Conservation (phyloP, 345 rosid genomes). For the Iberis pinnata region DNA sequence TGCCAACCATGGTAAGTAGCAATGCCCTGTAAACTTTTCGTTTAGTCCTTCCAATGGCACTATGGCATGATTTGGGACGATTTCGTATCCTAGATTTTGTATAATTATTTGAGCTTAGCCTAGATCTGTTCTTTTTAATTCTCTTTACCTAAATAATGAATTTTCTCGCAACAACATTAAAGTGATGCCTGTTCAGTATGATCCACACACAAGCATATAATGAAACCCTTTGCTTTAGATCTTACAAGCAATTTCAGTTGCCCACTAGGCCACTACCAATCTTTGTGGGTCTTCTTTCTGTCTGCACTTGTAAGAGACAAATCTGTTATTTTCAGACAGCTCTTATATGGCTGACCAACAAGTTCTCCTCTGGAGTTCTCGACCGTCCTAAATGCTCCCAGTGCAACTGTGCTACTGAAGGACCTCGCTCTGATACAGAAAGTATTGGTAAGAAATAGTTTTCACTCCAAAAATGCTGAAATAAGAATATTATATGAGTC, state of each 20-base stretch:
- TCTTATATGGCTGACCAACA: conserved; percentile 74
- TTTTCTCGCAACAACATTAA: background rate
- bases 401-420: conserved; percentile 30
- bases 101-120: background rate
- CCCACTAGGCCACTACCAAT: background rate
- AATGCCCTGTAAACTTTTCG: conserved; percentile 1
- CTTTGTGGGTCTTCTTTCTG: background rate
- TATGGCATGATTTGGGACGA: background rate
- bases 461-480: background rate
- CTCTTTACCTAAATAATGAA: background rate
- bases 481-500: background rate
- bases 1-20: conserved; percentile 71
- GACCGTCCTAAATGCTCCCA: conserved; percentile 64
- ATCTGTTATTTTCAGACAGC: conserved; percentile 41
- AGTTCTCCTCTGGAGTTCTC: conserved; percentile 78
- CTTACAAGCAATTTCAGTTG: background rate
- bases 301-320: conserved; percentile 6
- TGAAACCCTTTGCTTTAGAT: conserved; percentile 8
- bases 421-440: conserved; percentile 25
- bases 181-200: conserved; percentile 5
- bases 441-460: conserved; percentile 43
- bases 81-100: background rate
- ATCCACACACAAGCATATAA: background rate
- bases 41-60: background rate
- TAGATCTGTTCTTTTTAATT: background rate